Evolutionary conservation across 352 stramenopile genomes (phyloP).

Genomic region (Phytophthora citrophthora): DNA sequence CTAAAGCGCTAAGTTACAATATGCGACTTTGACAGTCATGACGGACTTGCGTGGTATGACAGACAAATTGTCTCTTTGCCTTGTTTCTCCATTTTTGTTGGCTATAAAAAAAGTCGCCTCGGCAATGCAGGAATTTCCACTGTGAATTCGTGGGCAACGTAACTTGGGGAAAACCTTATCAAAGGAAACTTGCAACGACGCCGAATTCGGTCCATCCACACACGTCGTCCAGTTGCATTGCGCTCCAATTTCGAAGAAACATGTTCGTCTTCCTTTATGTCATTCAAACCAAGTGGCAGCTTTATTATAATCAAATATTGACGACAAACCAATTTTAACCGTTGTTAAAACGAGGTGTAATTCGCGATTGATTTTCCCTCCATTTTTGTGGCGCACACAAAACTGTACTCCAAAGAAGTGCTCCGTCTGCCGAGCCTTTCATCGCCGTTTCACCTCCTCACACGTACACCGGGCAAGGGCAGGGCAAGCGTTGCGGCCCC

Average conservation of each 20-base stretch:
- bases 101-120: constrained; percentile 1
- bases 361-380: constrained; percentile 33
- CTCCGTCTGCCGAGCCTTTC: constrained; percentile 34
- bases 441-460: constrained; percentile 29
- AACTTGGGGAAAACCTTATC: constrained; percentile 1
- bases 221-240: constrained; percentile 17
- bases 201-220: constrained; percentile 17
- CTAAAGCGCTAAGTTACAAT: constrained; percentile 1
- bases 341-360: constrained; percentile 29
- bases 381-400: constrained; percentile 25
- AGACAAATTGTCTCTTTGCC: constrained; percentile 10
- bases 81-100: constrained; percentile 10
- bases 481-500: constrained; percentile 4
- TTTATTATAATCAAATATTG: no score
- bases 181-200: constrained; percentile 13
- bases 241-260: constrained; percentile 29
- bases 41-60: constrained; percentile 8
- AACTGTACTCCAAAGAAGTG: constrained; percentile 13
- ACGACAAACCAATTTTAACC: no score
- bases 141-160: constrained; percentile 1
- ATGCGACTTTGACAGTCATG: constrained; percentile 6
- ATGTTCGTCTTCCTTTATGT: not conserved
- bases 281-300: not conserved
- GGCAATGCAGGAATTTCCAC: constrained; percentile 15
- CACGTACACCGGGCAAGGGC: not conserved